Conservation (phyloP, 2,329 filamentous ascomycete species). For the Pyrenochaeta sp. region DNA sequence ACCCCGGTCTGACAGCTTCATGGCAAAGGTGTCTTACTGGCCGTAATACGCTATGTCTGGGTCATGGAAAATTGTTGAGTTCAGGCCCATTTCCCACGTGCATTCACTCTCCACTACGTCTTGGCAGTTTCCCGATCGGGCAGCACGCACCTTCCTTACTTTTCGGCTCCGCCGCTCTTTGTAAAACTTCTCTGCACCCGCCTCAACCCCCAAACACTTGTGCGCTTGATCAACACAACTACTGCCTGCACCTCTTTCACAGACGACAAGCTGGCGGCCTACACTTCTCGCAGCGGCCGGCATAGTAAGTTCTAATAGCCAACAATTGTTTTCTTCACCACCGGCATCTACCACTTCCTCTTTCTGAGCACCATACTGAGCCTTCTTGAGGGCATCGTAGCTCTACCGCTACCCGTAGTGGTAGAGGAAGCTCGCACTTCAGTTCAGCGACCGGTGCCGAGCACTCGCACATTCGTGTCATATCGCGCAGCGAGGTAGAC, state of each 20-base stretch:
- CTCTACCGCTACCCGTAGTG: conserved; percentile 14
- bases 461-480: conserved; percentile 34
- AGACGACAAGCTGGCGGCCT: conserved; percentile 28
- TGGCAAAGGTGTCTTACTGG: too few species aligned
- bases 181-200: too few species aligned
- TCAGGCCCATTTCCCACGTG: too few species aligned
- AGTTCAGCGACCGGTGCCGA: conserved; percentile 16
- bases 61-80: too few species aligned
- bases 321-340: conserved; percentile 1
- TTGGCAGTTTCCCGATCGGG: too few species aligned
- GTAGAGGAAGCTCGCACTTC: conserved; percentile 22
- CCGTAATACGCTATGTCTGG: too few species aligned
- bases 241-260: not conserved
- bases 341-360: not conserved
- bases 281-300: conserved; percentile 21
- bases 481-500: conserved; percentile 19
- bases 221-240: too few species aligned
- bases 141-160: too few species aligned
- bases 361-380: not conserved
- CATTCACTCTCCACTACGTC: too few species aligned
- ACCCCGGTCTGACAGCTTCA: too few species aligned
- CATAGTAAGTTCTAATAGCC: conserved; percentile 33
- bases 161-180: too few species aligned
- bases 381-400: conserved; percentile 25
- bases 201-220: too few species aligned